Conservation (phyloP, 176 grass and related monocot species). For the Avena atlantica region DNA sequence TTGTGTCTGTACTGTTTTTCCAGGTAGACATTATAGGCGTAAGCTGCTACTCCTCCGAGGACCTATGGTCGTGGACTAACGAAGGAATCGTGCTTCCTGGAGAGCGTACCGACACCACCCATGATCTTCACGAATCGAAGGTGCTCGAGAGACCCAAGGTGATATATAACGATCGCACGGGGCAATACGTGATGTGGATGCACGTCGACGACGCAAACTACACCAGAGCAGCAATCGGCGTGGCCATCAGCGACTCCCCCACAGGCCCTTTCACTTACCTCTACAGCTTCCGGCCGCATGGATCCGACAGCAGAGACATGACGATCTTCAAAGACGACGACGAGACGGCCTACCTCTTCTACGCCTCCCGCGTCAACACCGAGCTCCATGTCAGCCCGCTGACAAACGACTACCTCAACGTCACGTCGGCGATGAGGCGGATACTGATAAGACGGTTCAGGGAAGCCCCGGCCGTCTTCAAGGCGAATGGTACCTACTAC, state of each 20-base stretch:
- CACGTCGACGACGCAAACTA: slow-evolving; percentile 86
- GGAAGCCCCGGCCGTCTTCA: slow-evolving; percentile 87
- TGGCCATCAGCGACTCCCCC: slow-evolving; percentile 68
- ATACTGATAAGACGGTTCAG: slow-evolving; percentile 72
- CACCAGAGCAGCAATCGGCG: slow-evolving; percentile 83
- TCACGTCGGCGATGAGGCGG: slow-evolving; percentile 60
- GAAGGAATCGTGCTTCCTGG: slow-evolving; percentile 85
- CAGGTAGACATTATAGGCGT: slow-evolving; percentile 96
- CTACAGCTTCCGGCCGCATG: slow-evolving; percentile 82
- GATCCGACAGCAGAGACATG: slow-evolving; percentile 88
- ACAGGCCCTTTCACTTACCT: slow-evolving; percentile 82
- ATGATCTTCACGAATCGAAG: slow-evolving; percentile 84
- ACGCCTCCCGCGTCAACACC: slow-evolving; percentile 71
- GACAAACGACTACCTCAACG: slow-evolving; percentile 69
- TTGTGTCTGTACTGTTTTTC: slow-evolving; percentile 32
- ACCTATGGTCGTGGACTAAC: slow-evolving; percentile 84
- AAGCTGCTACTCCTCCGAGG: slow-evolving; percentile 84
- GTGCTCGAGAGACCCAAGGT: slow-evolving; percentile 96
- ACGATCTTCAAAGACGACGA: slow-evolving; percentile 92
- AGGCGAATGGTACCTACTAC: slow-evolving; percentile 76
- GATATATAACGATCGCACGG: slow-evolving; percentile 71
- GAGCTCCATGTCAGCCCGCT: slow-evolving; percentile 84
- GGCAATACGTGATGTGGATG: slow-evolving; percentile 97
- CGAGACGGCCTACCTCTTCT: slow-evolving; percentile 74
- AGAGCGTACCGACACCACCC: slow-evolving; percentile 59